Percentiles rank a stretch among this genome's conserved stretches.
Conservation (phyloP, 176 grass and related monocot species). For the Juncus effusus region DNA sequence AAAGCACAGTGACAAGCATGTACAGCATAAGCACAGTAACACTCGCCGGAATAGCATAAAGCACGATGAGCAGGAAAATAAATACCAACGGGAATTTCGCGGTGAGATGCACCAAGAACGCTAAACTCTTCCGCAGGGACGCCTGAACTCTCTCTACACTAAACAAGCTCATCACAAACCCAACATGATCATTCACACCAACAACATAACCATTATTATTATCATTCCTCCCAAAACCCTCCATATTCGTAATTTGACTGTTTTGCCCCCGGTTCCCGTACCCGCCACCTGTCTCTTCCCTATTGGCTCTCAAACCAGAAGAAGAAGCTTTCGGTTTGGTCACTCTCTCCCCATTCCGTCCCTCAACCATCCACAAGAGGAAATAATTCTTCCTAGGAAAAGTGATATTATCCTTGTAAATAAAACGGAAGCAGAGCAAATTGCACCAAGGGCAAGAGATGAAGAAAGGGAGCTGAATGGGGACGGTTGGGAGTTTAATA, state of each 20-base stretch:
- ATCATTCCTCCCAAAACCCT: neutral
- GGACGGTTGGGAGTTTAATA: conserved; percentile 56
- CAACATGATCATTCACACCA: conserved; percentile 18
- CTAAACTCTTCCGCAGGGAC: conserved; percentile 52
- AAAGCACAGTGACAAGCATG: conserved; percentile 56
- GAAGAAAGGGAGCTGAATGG: conserved; percentile 68
- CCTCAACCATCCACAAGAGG: conserved; percentile 89
- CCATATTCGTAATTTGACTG: conserved; percentile 2
- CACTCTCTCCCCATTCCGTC: conserved; percentile 56
- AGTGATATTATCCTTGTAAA: conserved; percentile 68
- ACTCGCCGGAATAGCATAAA: conserved; percentile 77
- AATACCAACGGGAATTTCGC: conserved; percentile 65
- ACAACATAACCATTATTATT: neutral
- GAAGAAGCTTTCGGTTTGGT: conserved; percentile 18
- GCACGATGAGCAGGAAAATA: conserved; percentile 78
- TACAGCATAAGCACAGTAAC: conserved; percentile 49
- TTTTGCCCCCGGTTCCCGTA: conserved; percentile 9
- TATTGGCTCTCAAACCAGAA: conserved; percentile 5
- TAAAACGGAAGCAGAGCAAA: conserved; percentile 46
- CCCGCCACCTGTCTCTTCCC: conserved; percentile 7
- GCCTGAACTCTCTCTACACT: conserved; percentile 52
- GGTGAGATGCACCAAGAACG: conserved; percentile 56
- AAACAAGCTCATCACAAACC: conserved; percentile 26
- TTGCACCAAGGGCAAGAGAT: conserved; percentile 79
- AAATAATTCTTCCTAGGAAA: conserved; percentile 88